Base-by-base conservation (phyloP, 768 basidiomycete species). In the Pluteus cervinus region DNA sequence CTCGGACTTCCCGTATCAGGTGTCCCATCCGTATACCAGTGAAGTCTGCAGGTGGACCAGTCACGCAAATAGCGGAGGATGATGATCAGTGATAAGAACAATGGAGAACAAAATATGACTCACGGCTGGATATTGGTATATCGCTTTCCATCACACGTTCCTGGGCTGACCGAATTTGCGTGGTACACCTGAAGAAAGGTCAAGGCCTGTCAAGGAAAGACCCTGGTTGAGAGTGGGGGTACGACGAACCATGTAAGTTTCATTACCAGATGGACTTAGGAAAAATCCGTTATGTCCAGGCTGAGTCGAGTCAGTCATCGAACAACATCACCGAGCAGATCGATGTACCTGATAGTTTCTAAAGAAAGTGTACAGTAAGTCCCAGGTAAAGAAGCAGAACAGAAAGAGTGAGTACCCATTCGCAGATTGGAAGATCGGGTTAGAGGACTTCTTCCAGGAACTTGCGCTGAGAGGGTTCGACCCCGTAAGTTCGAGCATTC, bases 261-360 rank as follows among this genome's bases (percentile, higher is more conserved):
- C 24, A 20, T 40, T 49, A 7, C 48, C 50, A 36, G 51, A 53
- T 2, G 58, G 55, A 34, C 60, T 57, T 12, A 48, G 29, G 53
- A 60, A 63, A 42, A 57, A 61, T 0, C 61, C 60, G 35, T 62
- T 60, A 41, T 63, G 60, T 1, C 61, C 61, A 29, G 61, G 60
- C 54, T 61, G 30, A 36, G 14, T n/a, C 23, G 25, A 16, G 12
- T 7, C 5, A 6, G 25, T 33, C 11, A 39, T 42, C 7, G 23
- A 5, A 35, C 9, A 24, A n/a, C 5, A n/a, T n/a, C n/a, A n/a
- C n/a, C n/a, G n/a, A n/a, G n/a, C n/a, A n/a, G n/a, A 10, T 26
- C 12, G 23, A 8, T 15, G 20, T 10, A 49, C 47, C 22, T 49
- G 41, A 26, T 43, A 46, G n/a, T 34, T 46, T 22, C 47, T 46